Evolutionary conservation across 495 filamentous ascomycete species (phyloP).

Genomic region (Staphylotrichum longicolle): DNA sequence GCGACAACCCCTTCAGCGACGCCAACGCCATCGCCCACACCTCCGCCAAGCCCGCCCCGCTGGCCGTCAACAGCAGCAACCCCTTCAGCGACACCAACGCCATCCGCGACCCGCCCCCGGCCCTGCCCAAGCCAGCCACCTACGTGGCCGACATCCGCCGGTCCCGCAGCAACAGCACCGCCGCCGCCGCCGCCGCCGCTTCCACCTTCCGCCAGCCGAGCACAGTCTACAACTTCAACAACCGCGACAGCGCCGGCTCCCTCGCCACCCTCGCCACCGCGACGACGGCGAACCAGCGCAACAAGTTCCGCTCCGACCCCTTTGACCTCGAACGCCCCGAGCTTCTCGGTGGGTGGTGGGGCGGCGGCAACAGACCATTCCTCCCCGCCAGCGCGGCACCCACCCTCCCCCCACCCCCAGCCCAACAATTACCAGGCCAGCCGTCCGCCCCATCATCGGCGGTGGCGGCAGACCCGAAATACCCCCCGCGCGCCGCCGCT

Average conservation of each 20-base stretch:
- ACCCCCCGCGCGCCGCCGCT: constrained; percentile 22
- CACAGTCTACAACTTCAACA: constrained; percentile 19
- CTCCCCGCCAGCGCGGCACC: not conserved
- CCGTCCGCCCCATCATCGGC: not conserved
- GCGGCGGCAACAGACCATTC: not conserved
- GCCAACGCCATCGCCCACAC: constrained; percentile 41
- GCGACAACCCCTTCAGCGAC: constrained; percentile 41
- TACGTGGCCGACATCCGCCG: constrained; percentile 46
- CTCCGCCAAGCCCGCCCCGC: constrained; percentile 39
- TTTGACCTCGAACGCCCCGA: constrained; percentile 63
- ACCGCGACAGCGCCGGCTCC: constrained; percentile 37
- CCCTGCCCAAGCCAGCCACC: constrained; percentile 33
- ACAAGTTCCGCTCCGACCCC: constrained; percentile 61
- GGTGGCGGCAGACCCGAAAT: not conserved
- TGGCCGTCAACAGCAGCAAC: constrained; percentile 33
- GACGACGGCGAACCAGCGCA: constrained; percentile 29
- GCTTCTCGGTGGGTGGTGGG: constrained; percentile 34
- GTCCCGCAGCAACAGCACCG: constrained; percentile 40
- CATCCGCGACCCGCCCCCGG: constrained; percentile 40
- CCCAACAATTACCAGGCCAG: constrained; percentile 21
- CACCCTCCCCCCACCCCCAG: constrained; percentile 24
- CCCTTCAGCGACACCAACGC: constrained; percentile 46
- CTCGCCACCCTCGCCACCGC: constrained; percentile 31
- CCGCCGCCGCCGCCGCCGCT: not conserved
- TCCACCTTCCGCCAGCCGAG: constrained; percentile 22